Conservation (phyloP, 2,329 filamentous ascomycete species). For the Exophiala alcalophila region DNA sequence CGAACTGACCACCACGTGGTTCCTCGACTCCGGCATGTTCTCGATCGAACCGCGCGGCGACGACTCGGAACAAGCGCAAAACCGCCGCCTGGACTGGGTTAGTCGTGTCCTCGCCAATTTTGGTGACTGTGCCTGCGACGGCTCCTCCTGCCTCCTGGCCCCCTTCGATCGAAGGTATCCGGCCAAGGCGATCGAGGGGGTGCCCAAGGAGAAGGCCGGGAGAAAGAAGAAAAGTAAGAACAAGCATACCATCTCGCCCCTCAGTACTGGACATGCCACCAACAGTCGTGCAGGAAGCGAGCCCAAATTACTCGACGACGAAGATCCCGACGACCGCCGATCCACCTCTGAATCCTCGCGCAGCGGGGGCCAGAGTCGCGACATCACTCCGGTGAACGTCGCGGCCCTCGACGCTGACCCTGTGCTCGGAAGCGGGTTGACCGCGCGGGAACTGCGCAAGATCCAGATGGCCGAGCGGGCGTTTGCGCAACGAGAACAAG, state of each 20-base stretch:
- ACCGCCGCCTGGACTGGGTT: conserved; percentile 42
- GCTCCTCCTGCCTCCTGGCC: conserved; percentile 40
- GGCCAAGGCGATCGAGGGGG: conserved; percentile 35
- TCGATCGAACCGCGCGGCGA: conserved; percentile 17
- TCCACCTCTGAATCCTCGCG: conserved; percentile 58
- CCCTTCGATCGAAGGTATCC: conserved; percentile 44
- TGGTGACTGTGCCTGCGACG: conserved; percentile 48
- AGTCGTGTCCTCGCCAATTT: conserved; percentile 50
- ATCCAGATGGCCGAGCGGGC: conserved; percentile 61
- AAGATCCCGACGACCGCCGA: conserved; percentile 55
- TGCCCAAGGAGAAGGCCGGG: conserved; percentile 42
- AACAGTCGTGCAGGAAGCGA: conserved; percentile 62
- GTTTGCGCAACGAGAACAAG: conserved; percentile 59
- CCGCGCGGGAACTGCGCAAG: conserved; percentile 61
- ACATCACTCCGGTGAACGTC: conserved; percentile 58
- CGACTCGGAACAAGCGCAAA: conserved; percentile 26
- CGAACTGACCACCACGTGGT: conserved; percentile 51
- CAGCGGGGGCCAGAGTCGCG: conserved; percentile 57
- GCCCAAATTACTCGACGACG: conserved; percentile 51
- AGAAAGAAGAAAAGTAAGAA: conserved; percentile 51
- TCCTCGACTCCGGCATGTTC: conserved; percentile 38
- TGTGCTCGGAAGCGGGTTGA: conserved; percentile 50
- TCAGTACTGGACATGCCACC: conserved; percentile 51
- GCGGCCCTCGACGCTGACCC: conserved; percentile 42
- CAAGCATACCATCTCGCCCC: conserved; percentile 51